These are phyloP conservation scores for Diaporthe humulicola DNA, from an alignment of 2,329 filamentous ascomycete genomes.

Conservation along the genomic window DNA sequence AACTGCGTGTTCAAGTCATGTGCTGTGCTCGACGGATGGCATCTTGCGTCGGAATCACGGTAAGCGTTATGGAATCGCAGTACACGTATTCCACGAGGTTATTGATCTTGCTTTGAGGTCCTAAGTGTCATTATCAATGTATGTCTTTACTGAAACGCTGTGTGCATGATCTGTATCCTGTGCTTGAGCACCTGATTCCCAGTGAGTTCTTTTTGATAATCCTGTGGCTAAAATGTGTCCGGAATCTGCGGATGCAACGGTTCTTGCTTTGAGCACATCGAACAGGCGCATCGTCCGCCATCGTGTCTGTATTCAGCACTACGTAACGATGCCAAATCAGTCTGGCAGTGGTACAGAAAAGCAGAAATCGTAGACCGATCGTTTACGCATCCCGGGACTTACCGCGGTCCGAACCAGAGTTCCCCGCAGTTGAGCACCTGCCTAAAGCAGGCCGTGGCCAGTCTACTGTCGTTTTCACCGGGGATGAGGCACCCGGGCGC, in stretches of 20 bases:
- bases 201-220: not conserved
- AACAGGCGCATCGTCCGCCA: not conserved
- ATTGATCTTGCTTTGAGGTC: no score
- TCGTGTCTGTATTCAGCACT: not conserved
- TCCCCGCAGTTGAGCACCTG: conserved; percentile 19
- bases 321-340: not conserved
- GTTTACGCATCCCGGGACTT: not conserved
- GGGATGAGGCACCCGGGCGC: not conserved
- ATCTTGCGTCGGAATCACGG: no score
- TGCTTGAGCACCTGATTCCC: not conserved
- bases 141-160: no score
- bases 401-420: not conserved
- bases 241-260: not conserved
- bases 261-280: not conserved
- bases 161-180: no score
- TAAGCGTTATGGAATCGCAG: no score
- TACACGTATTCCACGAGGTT: no score
- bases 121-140: no score
- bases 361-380: not conserved
- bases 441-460: conserved; percentile 7
- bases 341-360: not conserved
- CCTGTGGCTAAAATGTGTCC: not conserved
- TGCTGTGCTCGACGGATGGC: no score
- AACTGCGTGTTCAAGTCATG: no score
- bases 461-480: not conserved